Evolutionary conservation across 345 rosid species (phyloP), one percentile per base, ranked within the genome.

Genomic region (Eutrema japonicum): DNA sequence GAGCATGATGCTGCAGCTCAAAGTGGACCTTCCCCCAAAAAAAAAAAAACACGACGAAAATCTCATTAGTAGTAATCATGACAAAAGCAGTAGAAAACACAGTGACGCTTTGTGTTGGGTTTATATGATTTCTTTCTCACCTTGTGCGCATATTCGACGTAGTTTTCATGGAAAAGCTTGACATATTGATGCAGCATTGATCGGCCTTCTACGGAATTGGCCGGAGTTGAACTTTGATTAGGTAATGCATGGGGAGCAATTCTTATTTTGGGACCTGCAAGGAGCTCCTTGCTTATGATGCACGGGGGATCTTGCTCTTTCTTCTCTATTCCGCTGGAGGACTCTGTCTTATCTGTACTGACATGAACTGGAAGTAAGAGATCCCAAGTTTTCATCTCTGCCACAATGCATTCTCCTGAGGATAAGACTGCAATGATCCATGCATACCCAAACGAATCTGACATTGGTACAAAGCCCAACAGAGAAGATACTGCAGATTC

Each of bases 101-200:
- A 29, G 2, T 32, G 52, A 46, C 45, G 48, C 22, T 75, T 45
- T 51, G 22, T 6, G 52, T 33, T 60, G 29, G 32, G 57, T 38
- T 53, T 32, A 46, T 47, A 56, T 30, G 49, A 30, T n/a, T 47
- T 65, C 40, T 56, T 75, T 71, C 82, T 79, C 78, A 92, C 99
- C 96, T 92, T 96, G 78, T 92, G 98, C 3, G 98, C 97, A 82
- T 96, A 96, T 65, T 89, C 96, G 37, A 90, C 91, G 33, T 96
- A 90, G 82, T 89, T 90, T 83, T 92, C 96, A 79, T 88, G 97
- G 85, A 96, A 96, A 73, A 89, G 90, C 77, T 89, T 92, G 80
- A 89, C 83, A 84, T 89, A 92, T 65, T 92, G 90, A 83, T 90
- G 98, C 77, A 90, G 89, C 51, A 80, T 74, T 67, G 94, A 86